Conservation (phyloP, 139 green algal genomes). For the Micromonas commoda region DNA sequence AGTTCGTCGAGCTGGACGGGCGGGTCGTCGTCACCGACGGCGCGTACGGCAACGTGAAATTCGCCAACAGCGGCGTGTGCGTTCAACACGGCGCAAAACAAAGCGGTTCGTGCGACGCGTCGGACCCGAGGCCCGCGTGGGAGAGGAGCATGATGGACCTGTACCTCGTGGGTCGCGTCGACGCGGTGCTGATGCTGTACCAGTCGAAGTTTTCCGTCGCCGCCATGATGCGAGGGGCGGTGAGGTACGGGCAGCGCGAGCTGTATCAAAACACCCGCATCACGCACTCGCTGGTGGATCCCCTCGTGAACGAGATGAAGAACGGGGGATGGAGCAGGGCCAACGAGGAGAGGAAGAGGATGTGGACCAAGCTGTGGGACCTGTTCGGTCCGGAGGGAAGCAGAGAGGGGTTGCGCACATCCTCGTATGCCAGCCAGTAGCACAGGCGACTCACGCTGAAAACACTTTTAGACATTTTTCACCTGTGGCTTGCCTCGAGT, state of each 20-base stretch:
- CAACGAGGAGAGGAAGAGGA: not conserved
- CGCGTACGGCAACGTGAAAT: constrained; percentile 7
- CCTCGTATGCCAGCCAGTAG: not conserved
- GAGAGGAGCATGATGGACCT: constrained; percentile 7
- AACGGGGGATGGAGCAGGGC: not conserved
- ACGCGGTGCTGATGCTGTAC: constrained; percentile 11
- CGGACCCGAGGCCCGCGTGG: not conserved
- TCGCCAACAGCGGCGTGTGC: constrained; percentile 10
- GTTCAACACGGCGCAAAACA: no score
- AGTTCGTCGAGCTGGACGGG: not conserved
- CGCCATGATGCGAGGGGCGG: not conserved
- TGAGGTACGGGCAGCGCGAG: not conserved
- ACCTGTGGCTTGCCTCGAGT: no score
- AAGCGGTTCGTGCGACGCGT: not conserved
- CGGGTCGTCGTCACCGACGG: not conserved
- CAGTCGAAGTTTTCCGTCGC: not conserved
- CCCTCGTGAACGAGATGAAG: not conserved
- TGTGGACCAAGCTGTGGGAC: not conserved
- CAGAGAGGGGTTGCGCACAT: not conserved
- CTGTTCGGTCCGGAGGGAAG: not conserved
- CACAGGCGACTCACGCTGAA: no score
- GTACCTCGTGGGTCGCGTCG: not conserved
- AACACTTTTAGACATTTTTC: no score
- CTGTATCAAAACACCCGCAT: constrained; percentile 1
- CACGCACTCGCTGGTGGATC: not conserved